phyloP scores from a whole-genome alignment of 495 filamentous ascomycete genomes.

The Neurospora sublineolata region DNA sequence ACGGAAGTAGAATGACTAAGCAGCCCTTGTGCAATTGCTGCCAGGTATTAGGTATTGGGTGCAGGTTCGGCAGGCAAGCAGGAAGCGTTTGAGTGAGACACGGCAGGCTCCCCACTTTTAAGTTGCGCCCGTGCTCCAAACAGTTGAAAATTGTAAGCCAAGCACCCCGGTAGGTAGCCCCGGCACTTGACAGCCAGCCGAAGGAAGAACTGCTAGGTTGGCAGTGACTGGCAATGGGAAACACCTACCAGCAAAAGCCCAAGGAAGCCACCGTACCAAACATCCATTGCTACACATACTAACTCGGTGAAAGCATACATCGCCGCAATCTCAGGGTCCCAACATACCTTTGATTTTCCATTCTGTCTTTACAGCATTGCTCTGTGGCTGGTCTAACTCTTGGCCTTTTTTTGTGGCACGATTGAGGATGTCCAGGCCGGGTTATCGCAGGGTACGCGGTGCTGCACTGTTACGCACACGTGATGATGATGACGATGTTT shows the following conservation, averaged over 20 bases:
- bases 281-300: not conserved
- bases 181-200: not conserved
- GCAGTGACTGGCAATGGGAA: not conserved
- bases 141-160: not conserved
- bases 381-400: not conserved
- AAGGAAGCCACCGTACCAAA: not conserved
- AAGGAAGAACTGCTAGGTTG: not conserved
- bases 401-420: not conserved
- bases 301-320: not conserved
- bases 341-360: not conserved
- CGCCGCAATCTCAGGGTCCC: not conserved
- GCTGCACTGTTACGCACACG: not conserved
- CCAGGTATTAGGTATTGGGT: not conserved
- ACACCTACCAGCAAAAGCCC: not conserved
- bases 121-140: not conserved
- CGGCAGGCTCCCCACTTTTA: not conserved
- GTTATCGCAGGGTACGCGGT: not conserved
- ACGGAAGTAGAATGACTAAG: not conserved
- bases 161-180: not conserved
- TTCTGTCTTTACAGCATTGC: not conserved
- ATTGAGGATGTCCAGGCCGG: not conserved
- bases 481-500: not conserved
- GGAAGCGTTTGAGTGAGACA: not conserved
- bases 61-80: not conserved
- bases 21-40: not conserved